Conservation (phyloP, 1,139 yeast species). For the Debaryomyces udenii region DNA sequence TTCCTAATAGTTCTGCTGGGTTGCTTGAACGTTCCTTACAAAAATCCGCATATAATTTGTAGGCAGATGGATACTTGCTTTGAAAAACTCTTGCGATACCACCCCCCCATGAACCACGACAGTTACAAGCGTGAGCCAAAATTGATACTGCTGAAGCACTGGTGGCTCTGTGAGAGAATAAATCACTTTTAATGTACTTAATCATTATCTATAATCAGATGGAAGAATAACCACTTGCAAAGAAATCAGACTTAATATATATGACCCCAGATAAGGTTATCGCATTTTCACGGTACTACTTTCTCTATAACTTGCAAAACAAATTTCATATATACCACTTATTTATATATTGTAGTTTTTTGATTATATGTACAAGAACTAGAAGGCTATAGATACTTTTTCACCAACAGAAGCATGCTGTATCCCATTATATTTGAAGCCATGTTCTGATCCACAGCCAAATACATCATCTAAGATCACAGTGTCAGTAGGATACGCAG, state of each 20-base stretch:
- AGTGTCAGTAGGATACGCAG: slow-evolving; percentile 14
- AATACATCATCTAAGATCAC: slow-evolving; percentile 27
- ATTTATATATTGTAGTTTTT: too few relatives aligned
- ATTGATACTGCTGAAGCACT: slow-evolving; percentile 33
- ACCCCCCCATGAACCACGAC: slow-evolving; percentile 82
- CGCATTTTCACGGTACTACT: too few relatives aligned
- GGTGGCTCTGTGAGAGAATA: slow-evolving; percentile 44
- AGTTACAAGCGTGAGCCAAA: slow-evolving; percentile 78
- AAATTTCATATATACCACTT: too few relatives aligned
- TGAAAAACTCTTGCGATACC: slow-evolving; percentile 69
- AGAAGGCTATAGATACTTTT: slow-evolving; percentile 17
- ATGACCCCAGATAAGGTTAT: too few relatives aligned
- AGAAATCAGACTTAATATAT: too few relatives aligned
- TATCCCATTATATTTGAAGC: slow-evolving; percentile 41
- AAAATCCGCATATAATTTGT: slow-evolving; percentile 46
- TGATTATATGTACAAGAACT: slow-evolving; percentile 4
- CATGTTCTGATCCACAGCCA: slow-evolving; percentile 53
- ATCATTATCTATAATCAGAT: slow-evolving; percentile 22
- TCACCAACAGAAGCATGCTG: slow-evolving; percentile 52
- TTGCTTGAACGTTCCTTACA: slow-evolving; percentile 38
- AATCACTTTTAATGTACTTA: slow-evolving; percentile 62
- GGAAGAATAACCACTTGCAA: too few relatives aligned
- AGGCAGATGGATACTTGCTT: slow-evolving; percentile 54
- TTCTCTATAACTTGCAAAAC: too few relatives aligned
- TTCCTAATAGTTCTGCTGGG: slow-evolving; percentile 51